Evolutionary conservation across 202 grass and related monocot genomes (phyloP).

Genomic region (Zoysia matrella): DNA sequence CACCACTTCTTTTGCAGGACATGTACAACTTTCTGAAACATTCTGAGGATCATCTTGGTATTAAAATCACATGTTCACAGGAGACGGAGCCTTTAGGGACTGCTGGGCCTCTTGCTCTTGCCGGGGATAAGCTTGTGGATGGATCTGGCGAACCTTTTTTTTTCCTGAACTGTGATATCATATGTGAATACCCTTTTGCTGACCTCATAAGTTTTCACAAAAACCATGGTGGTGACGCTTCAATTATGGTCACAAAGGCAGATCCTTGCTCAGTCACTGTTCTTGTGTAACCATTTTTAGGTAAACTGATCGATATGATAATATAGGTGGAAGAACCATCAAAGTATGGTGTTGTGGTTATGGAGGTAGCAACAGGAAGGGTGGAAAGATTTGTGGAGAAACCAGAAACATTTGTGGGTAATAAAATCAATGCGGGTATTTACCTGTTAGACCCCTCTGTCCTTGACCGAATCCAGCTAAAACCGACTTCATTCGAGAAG

Average conservation of each 20-base stretch:
- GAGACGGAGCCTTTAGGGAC: conserved; percentile 78
- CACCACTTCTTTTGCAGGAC: conserved; percentile 13
- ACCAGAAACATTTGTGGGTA: conserved; percentile 76
- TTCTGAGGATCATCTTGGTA: conserved; percentile 77
- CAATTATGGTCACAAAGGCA: conserved; percentile 90
- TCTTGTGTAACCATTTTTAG: conserved; percentile 1
- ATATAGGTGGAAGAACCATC: conserved; percentile 75
- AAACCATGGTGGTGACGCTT: conserved; percentile 58
- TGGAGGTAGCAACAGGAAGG: conserved; percentile 57
- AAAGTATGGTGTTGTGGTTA: conserved; percentile 12
- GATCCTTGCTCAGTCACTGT: conserved; percentile 1
- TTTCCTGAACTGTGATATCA: conserved; percentile 81
- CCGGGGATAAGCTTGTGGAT: conserved; percentile 73
- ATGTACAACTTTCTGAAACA: conserved; percentile 74
- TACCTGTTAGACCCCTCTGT: conserved; percentile 73
- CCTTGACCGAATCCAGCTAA: conserved; percentile 63
- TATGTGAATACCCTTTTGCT: conserved; percentile 74
- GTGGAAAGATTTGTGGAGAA: conserved; percentile 82
- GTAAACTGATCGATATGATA: conserved; percentile 14
- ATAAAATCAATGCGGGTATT: conserved; percentile 84
- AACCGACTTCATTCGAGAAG: conserved; percentile 81
- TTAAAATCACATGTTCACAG: conserved; percentile 77
- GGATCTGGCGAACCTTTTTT: conserved; percentile 77
- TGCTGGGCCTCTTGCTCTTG: conserved; percentile 76
- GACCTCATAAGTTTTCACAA: conserved; percentile 76